These are phyloP conservation scores for Infundibulicybe gibba DNA, from an alignment of 768 basidiomycete species.

Conservation along the genomic window DNA sequence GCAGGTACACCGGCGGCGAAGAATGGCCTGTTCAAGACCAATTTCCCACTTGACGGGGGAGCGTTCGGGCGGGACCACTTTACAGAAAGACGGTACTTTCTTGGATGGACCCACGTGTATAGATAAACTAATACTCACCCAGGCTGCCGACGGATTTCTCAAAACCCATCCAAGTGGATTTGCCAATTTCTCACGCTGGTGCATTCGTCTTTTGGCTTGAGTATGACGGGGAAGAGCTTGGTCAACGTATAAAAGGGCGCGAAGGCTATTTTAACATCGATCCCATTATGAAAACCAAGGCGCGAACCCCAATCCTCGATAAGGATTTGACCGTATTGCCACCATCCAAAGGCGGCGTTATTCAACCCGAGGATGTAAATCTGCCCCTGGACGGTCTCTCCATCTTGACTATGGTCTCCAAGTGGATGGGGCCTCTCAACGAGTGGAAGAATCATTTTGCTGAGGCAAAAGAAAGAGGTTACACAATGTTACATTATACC, in stretches of 20 bases:
- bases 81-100: constrained; percentile 68
- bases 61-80: constrained; percentile 74
- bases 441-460: constrained; percentile 79
- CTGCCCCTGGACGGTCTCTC: constrained; percentile 86
- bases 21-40: constrained; percentile 92
- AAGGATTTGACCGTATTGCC: constrained; percentile 47
- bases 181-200: constrained; percentile 95
- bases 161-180: constrained; percentile 89
- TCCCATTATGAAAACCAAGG: constrained; percentile 75
- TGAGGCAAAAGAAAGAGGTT: constrained; percentile 85
- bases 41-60: constrained; percentile 95
- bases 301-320: constrained; percentile 72
- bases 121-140: constrained; percentile 11
- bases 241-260: constrained; percentile 71
- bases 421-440: constrained; percentile 91
- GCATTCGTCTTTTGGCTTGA: constrained; percentile 96
- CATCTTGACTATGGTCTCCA: constrained; percentile 89
- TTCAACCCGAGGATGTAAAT: constrained; percentile 52
- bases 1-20: constrained; percentile 89
- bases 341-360: constrained; percentile 46
- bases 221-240: constrained; percentile 63
- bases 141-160: constrained; percentile 86
- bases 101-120: constrained; percentile 7
- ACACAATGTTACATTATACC: constrained; percentile 98
- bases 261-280: constrained; percentile 97